A percentile compares a stretch with the other conserved stretches of the same genome.
Conservation (phyloP, 2,329 filamentous ascomycete species). For the Diaporthe batatas region DNA sequence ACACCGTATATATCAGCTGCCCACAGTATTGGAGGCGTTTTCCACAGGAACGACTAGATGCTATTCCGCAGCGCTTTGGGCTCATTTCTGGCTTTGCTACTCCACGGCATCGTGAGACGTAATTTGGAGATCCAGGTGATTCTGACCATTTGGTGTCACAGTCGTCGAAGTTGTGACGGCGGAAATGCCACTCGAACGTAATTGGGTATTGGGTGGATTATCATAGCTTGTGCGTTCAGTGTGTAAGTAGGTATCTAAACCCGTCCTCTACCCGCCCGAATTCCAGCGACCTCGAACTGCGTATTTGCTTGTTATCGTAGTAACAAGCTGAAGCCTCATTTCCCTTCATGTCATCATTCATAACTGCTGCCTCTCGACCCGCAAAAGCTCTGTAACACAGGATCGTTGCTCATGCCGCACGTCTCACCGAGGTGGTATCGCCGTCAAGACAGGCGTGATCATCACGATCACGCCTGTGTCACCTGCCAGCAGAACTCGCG, state of each 20-base stretch:
- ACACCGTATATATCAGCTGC: neutral
- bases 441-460: neutral
- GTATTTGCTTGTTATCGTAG: neutral
- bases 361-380: constrained; percentile 5
- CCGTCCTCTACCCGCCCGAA: neutral
- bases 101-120: neutral
- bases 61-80: neutral
- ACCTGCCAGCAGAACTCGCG: neutral
- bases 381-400: neutral
- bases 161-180: neutral
- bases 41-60: neutral
- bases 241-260: neutral
- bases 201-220: neutral
- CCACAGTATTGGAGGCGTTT: neutral
- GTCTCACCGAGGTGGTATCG: neutral
- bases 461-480: neutral
- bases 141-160: neutral
- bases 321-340: neutral
- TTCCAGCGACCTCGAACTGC: neutral
- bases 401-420: neutral
- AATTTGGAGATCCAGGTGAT: neutral
- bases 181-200: neutral
- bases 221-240: neutral
- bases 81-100: neutral
- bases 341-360: neutral